Conservation (phyloP, 2,329 filamentous ascomycete species). For the Aspergillus tanneri region DNA sequence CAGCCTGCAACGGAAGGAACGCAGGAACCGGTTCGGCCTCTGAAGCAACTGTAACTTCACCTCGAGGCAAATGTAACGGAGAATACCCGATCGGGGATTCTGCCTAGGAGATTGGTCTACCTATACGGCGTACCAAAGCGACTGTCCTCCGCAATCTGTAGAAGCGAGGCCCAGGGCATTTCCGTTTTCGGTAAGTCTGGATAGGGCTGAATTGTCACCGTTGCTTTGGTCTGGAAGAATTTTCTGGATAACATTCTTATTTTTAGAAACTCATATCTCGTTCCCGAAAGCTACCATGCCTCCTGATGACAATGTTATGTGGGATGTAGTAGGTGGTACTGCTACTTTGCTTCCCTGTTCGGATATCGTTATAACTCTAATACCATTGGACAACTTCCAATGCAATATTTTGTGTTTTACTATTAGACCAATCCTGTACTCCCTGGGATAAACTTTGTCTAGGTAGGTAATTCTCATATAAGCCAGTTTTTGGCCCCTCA, state of each 20-base stretch:
- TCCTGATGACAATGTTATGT: too few species aligned
- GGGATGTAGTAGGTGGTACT: too few species aligned
- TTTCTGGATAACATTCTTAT: neutral
- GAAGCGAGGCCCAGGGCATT: slow-evolving; percentile 13
- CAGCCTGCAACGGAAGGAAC: slow-evolving; percentile 13
- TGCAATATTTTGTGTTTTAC: too few species aligned
- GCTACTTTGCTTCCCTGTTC: too few species aligned
- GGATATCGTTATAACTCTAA: too few species aligned
- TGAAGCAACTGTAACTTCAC: slow-evolving; percentile 5
- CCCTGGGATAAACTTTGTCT: too few species aligned
- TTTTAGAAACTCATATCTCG: slow-evolving; percentile 8
- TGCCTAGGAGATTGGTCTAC: neutral
- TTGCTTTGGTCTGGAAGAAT: too few species aligned
- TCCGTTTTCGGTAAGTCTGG: slow-evolving; percentile 23
- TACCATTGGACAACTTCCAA: too few species aligned
- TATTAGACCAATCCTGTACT: too few species aligned
- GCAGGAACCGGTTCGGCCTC: slow-evolving; percentile 3
- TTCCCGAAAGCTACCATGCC: slow-evolving; percentile 8
- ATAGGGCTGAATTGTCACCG: slow-evolving; percentile 7
- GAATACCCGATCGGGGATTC: too few species aligned
- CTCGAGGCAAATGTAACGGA: slow-evolving; percentile 10
- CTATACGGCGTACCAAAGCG: neutral
- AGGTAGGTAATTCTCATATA: too few species aligned
- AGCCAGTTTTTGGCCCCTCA: too few species aligned
- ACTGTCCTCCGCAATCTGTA: slow-evolving; percentile 1